phyloP scores from a whole-genome alignment of 1,139 yeast genomes.

The Blastobotrys capitulatus region DNA sequence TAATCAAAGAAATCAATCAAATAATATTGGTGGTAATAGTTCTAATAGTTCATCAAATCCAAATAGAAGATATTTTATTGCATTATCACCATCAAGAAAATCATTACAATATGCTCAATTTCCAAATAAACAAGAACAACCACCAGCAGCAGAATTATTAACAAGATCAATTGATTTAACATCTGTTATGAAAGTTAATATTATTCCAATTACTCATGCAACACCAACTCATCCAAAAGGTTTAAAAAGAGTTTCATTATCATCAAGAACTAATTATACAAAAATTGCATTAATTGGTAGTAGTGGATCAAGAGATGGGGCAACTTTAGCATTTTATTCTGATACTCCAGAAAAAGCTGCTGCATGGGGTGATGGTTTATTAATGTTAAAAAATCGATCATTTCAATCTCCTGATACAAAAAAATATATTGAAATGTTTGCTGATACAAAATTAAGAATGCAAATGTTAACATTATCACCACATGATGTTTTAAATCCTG shows the following conservation, averaged over 20 bases:
- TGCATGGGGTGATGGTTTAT: constrained; percentile 78
- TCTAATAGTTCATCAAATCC: constrained; percentile 15
- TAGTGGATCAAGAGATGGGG: constrained; percentile 24
- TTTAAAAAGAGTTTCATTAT: constrained; percentile 23
- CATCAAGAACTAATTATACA: constrained; percentile 27
- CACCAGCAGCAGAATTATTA: constrained; percentile 52
- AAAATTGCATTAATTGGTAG: constrained; percentile 25
- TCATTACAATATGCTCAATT: constrained; percentile 58
- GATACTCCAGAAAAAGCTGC: constrained; percentile 70
- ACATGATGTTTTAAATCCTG: constrained; percentile 26
- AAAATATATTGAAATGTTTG: constrained; percentile 51
- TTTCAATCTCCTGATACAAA: constrained; percentile 54
- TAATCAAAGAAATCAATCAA: constrained; percentile 27
- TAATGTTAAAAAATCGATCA: constrained; percentile 45
- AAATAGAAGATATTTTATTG: constrained; percentile 48
- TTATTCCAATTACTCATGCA: constrained; percentile 22
- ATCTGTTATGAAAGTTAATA: constrained; percentile 23
- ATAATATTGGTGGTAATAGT: constrained; percentile 26
- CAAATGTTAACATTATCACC: constrained; percentile 56
- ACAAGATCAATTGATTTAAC: constrained; percentile 26
- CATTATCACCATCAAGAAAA: constrained; percentile 68
- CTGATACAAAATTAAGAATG: constrained; percentile 56
- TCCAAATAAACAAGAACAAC: constrained; percentile 40
- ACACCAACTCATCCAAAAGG: constrained; percentile 18
- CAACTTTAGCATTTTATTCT: constrained; percentile 51